Evolutionary conservation across 345 rosid genomes (phyloP), one percentile per base, ranked within the genome.

Genomic region (Clarkia xantiana): DNA sequence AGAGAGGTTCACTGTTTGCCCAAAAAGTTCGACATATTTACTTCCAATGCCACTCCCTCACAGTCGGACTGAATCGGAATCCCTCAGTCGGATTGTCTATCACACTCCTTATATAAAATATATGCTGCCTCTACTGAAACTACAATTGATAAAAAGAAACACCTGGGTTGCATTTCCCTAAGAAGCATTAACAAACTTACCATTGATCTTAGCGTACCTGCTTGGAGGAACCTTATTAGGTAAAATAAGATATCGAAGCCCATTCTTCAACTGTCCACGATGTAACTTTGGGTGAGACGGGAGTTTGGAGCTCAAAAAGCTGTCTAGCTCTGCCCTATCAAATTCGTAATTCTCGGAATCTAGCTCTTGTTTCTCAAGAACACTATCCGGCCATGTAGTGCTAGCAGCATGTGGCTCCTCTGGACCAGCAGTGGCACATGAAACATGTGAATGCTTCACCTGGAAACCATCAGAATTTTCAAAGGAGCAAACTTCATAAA

Each of bases 371-470:
- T 80, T 75, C 72, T 86, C 98, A 18, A 72, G 68, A 52, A 79
- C 61, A 18, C 84, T 81, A 62, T 81, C 94, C 10, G 93, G 96
- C 71, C 86, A 86, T 60, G 93, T 67, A 44, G 86, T 79, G 60
- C 86, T 77, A 36, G 94, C 71, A 11, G 96, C 99, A 75, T 87
- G 96, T 14, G 99, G 96, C 75, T 87, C 99, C 61, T 84, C 90
- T 23, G 99, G 96, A 62, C 99, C 96, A 60, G 78, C 77, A 22
- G 95, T 80, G 36, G 99, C 94, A 65, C 61, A 44, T 0, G 79
- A 72, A 72, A 68, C 57, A 62, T 60, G 70, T 38, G 62, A 56
- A 58, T 14, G 70, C 61, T 60, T 80, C 41, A 55, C 68, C 94
- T 74, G 77, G 67, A 57, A 67, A 65, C 23, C 49, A 60, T 25